A percentile compares a stretch with the other conserved stretches of the same genome.
These are phyloP conservation scores for Ascochyta rabiei DNA, from an alignment of 2,329 filamentous ascomycete genomes.

Conservation along the genomic window DNA sequence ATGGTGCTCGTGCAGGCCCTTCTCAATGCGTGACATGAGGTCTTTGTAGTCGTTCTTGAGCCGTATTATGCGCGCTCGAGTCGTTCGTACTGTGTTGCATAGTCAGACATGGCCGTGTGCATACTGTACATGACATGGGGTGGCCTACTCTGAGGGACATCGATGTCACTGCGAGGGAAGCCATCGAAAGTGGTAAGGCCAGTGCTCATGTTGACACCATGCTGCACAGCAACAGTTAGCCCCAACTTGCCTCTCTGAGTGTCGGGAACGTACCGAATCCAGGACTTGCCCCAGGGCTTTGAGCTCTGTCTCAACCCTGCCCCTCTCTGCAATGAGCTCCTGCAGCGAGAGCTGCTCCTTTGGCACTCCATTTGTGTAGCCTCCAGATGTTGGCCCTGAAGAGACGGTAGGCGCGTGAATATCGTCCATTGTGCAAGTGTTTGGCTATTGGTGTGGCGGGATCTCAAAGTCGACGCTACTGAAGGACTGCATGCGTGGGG, in stretches of 20 bases:
- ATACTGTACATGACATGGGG: conserved; percentile 1
- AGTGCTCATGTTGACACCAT: conserved; percentile 92
- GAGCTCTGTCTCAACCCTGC: conserved; percentile 83
- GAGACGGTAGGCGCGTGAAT: conserved; percentile 74
- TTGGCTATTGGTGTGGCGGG: conserved; percentile 53
- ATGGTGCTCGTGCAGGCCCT: conserved; percentile 87
- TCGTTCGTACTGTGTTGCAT: conserved; percentile 77
- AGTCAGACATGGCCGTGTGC: conserved; percentile 21
- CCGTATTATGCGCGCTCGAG: conserved; percentile 84
- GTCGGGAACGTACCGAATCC: conserved; percentile 70
- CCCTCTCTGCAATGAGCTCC: conserved; percentile 84
- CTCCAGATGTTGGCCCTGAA: conserved; percentile 73
- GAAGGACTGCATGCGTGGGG: conserved; percentile 4
- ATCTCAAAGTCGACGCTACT: neutral
- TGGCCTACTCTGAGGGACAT: conserved; percentile 84
- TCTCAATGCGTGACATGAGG: conserved; percentile 82
- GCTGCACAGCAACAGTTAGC: conserved; percentile 60
- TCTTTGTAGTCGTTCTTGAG: conserved; percentile 93
- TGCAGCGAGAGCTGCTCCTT: conserved; percentile 70
- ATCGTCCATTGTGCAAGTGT: conserved; percentile 72
- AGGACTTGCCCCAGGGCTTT: conserved; percentile 83
- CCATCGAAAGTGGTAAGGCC: conserved; percentile 85
- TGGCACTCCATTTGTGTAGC: conserved; percentile 65
- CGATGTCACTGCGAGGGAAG: conserved; percentile 90
- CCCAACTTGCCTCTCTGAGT: neutral